phyloP scores from a whole-genome alignment of 2,329 filamentous ascomycete species.

The Pseudopyrenochaeta lycopersici region DNA sequence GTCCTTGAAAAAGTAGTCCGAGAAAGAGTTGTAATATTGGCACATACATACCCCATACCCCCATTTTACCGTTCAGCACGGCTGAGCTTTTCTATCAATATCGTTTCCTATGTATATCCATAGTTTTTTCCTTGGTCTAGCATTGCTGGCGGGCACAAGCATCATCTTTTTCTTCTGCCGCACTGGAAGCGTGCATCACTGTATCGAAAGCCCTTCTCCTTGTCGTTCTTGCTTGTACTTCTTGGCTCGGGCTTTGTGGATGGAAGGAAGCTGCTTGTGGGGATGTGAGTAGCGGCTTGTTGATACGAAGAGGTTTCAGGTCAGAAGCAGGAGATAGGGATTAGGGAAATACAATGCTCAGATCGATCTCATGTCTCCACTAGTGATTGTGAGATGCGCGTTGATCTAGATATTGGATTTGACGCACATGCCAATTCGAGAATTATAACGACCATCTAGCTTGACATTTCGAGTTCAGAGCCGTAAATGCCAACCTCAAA shows the following conservation, averaged over 20 bases:
- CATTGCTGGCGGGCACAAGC: conserved; percentile 40
- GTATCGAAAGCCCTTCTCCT: conserved; percentile 16
- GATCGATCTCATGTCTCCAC: not conserved
- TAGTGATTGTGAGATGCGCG: not conserved
- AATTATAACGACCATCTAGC: too few species aligned
- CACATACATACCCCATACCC: conserved; percentile 34
- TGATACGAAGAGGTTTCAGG: not conserved
- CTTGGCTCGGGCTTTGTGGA: conserved; percentile 3
- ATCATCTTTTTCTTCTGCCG: conserved; percentile 10
- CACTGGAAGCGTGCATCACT: conserved; percentile 30
- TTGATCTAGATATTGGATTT: not conserved
- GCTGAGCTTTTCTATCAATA: conserved; percentile 25
- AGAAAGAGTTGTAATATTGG: conserved; percentile 37
- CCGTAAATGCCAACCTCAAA: not conserved
- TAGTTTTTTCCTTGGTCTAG: conserved; percentile 28
- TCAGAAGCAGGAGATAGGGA: not conserved
- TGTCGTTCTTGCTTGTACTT: conserved; percentile 1
- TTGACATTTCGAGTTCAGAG: too few species aligned
- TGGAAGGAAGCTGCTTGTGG: not conserved
- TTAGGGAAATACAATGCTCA: not conserved
- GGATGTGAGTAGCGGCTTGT: not conserved
- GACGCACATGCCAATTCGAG: too few species aligned
- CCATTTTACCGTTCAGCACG: conserved; percentile 8
- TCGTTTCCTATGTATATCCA: conserved; percentile 42
- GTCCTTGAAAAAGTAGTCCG: conserved; percentile 1